Base-by-base conservation (phyloP, 2,329 filamentous ascomycete genomes). In the Apiospora phragmitis region DNA sequence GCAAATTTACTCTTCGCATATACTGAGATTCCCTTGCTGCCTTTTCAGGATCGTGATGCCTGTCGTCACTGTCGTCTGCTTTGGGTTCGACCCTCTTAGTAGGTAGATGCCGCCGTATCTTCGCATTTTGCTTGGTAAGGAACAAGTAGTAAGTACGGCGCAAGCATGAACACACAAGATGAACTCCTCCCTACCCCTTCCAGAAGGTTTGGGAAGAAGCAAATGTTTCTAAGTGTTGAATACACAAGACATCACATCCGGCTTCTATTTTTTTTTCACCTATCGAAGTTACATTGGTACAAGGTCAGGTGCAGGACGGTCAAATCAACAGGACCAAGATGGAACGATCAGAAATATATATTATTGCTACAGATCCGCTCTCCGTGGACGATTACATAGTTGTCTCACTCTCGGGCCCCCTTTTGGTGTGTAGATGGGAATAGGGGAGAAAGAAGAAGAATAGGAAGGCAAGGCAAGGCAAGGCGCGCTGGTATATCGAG, bases 401-500 rank as follows among this genome's bases (percentile, higher is more conserved):
- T 38, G 55, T 38, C 32, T n/a, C 55, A 38, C 55, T 62, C 32
- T 38, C 21, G 55, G 32, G 55, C 55, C 55, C 21, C 43, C n/a
- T 38, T 62, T 35, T 59, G 16, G 16, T 45, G 41, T 45, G 65
- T 45, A 67, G 65, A 35, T 43, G 32, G 45, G 18, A 67, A 67
- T 47, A 18, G 43, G 16, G 35, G 38, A n/a, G 16, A 45, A 38
- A 67, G 26, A 65, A 38, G 47, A 12, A 62, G 32, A 59, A 62
- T 11, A 24, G 14, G 18, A 59, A 21, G 51, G 24, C 26, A 35
- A 11, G 55, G 32, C 55, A 62, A 62, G 32, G 32, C 55, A 62
- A 62, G 55, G 55, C 29, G 32, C 55, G 55, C 55, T 62, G 55
- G 55, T 62, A 62, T 62, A 62, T 62, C 55, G 55, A 62, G 51